Evolutionary conservation across 306 rosid species (phyloP).

Genomic region (Prosopis cineraria): DNA sequence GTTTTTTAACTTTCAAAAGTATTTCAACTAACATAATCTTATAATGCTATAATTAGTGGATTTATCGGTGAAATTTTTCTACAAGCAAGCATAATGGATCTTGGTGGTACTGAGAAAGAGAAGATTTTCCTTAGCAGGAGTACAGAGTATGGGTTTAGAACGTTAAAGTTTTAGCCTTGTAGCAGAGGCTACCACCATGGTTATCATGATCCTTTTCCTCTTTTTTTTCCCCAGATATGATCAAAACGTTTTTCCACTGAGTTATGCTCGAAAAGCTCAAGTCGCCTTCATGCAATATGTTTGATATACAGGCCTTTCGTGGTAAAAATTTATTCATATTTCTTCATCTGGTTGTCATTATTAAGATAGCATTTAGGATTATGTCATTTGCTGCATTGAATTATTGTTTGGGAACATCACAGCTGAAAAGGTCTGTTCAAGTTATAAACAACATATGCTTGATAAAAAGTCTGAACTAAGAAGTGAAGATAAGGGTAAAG

Average conservation of each 20-base stretch:
- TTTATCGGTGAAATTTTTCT: slow-evolving; percentile 68
- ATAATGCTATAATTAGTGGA: slow-evolving; percentile 58
- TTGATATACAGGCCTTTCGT: slow-evolving; percentile 76
- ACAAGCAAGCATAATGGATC: slow-evolving; percentile 2
- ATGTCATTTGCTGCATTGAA: slow-evolving; percentile 36
- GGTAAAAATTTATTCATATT: slow-evolving; percentile 46
- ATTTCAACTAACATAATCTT: no score
- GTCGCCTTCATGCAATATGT: slow-evolving; percentile 56
- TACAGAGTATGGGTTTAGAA: slow-evolving; percentile 44
- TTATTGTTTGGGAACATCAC: slow-evolving; percentile 77
- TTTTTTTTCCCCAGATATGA: slow-evolving; percentile 40
- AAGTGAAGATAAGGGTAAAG: slow-evolving; percentile 24
- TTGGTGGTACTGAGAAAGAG: slow-evolving; percentile 48
- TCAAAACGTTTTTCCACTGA: slow-evolving; percentile 46
- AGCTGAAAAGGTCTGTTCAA: slow-evolving; percentile 61
- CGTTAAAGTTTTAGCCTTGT: neutral
- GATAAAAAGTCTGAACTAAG: slow-evolving; percentile 19
- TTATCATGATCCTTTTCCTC: slow-evolving; percentile 27
- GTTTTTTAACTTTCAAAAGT: slow-evolving; percentile 56
- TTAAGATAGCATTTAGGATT: slow-evolving; percentile 15
- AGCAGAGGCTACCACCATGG: slow-evolving; percentile 20
- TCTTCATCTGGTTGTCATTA: slow-evolving; percentile 22
- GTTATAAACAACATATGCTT: slow-evolving; percentile 45
- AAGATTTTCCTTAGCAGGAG: slow-evolving; percentile 66
- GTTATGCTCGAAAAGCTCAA: slow-evolving; percentile 66